Base-by-base conservation (phyloP, 192 early-diverging fungal species). In the Coemansia umbellata region DNA sequence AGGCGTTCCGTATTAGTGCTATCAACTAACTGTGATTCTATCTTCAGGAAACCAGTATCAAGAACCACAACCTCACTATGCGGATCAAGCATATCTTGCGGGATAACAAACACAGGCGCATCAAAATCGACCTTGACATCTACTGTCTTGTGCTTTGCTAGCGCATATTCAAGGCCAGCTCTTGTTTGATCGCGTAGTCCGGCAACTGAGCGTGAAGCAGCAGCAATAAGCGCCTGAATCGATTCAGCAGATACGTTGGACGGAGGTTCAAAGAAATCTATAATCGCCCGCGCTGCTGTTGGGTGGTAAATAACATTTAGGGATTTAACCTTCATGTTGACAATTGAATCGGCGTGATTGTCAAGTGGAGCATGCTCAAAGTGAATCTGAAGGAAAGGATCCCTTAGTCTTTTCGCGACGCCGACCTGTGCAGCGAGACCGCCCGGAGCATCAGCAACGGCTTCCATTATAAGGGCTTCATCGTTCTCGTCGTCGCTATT, bases 81-180 rank as follows among this genome's bases (percentile, higher is more conserved):
- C 28, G 66, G 60, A 27, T 74, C 63, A 5, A 72, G 65, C 24
- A 74, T 81, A 62, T 82, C 76, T 55, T 88, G 83, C 1, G 94
- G 94, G 19, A 99, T 80, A 14, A 96, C 80, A 77, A 99, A 85
- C 37, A 97, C 89, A 2, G 97, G 97, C 4, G 97, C 97, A 58
- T 95, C 91, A 70, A 95, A 85, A 53, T 99, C 95, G n/a, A 99
- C 82, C 36, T 88, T 84, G 8, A 97, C 69, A 71, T 95, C 92
- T 2, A 94, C 57, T 2, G 93, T 92, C 43, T 88, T 93, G 72
- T 97, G 92, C 57, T 90, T 82, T 33, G 86, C 87, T 47, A 99
- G 59, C 3, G 91, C 91, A 70, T 84, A 88, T 53, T 90, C 84
- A 2, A 99, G 63, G 3, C 89, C 91, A 5, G 91, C 90, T 33